Evolutionary conservation across 176 grass and related monocot genomes (phyloP).

Genomic region (Triticum timopheevii): DNA sequence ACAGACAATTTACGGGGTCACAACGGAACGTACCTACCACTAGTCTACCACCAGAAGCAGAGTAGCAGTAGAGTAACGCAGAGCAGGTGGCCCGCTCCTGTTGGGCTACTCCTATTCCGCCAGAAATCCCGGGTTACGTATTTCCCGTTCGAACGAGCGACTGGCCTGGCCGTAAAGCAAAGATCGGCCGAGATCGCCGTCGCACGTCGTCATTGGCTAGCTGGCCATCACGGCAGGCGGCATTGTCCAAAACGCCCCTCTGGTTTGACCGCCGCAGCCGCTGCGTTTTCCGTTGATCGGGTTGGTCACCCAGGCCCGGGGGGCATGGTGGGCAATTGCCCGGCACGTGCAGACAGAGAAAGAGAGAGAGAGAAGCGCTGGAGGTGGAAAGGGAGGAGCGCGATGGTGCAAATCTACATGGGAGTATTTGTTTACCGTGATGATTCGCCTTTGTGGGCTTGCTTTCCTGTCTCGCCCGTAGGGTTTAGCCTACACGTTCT

Average conservation of each 20-base stretch:
- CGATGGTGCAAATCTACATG: not conserved
- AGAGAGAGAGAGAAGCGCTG: too few relatives aligned
- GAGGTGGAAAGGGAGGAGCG: too few relatives aligned
- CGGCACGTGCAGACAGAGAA: not conserved
- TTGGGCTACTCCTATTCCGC: constrained; percentile 10
- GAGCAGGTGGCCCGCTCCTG: not conserved
- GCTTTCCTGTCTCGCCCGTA: not conserved
- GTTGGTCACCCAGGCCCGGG: not conserved
- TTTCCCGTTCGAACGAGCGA: not conserved
- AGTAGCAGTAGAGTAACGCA: not conserved
- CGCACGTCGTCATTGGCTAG: not conserved
- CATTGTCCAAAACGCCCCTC: not conserved
- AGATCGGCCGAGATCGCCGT: not conserved
- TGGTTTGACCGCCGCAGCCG: not conserved
- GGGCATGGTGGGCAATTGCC: not conserved
- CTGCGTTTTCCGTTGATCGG: too few relatives aligned
- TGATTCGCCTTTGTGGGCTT: constrained; percentile 14
- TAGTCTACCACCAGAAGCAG: not conserved
- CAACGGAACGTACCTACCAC: too few relatives aligned
- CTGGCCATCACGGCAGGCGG: not conserved
- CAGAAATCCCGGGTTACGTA: not conserved
- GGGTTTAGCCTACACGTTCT: not conserved
- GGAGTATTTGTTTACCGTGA: not conserved
- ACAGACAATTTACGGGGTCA: too few relatives aligned
- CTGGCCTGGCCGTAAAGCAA: not conserved